phyloP scores from a whole-genome alignment of 805 yeast species.

The Lachancea fermentati region DNA sequence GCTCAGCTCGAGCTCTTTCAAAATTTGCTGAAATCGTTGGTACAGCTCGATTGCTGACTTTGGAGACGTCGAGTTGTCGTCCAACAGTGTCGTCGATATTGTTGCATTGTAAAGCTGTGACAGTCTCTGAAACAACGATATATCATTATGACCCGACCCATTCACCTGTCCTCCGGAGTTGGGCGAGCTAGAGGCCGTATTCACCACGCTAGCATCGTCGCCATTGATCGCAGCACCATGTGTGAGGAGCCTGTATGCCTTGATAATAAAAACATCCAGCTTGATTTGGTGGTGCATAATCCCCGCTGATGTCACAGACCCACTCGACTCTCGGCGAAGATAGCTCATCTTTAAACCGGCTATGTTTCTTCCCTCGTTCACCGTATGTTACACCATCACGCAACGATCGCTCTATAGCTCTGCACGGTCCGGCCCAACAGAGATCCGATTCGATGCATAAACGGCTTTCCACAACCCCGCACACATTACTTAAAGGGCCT shows the following conservation, averaged over 20 bases:
- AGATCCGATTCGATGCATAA: background rate
- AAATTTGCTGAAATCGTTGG: constrained; percentile 31
- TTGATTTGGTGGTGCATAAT: constrained; percentile 23
- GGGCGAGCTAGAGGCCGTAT: constrained; percentile 8
- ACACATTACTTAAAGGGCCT: background rate
- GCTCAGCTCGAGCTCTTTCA: constrained; percentile 30
- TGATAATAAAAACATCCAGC: constrained; percentile 27
- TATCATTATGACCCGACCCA: constrained; percentile 3
- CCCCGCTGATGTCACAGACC: constrained; percentile 8
- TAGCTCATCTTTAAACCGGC: constrained; percentile 7
- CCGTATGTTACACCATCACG: background rate
- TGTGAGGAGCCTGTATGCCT: constrained; percentile 20
- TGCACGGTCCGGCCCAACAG: background rate
- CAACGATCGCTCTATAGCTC: background rate
- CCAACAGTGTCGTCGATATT: constrained; percentile 22
- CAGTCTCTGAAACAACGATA: constrained; percentile 19
- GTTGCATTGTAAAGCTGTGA: constrained; percentile 28
- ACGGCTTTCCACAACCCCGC: background rate
- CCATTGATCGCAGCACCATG: constrained; percentile 18
- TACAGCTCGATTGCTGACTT: constrained; percentile 31
- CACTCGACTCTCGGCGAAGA: constrained; percentile 9
- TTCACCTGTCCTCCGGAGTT: constrained; percentile 3
- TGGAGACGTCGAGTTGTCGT: constrained; percentile 29
- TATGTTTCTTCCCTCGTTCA: background rate
- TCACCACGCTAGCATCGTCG: constrained; percentile 10